Evolutionary conservation across 2,329 filamentous ascomycete species (phyloP).

Genomic region (Chlorencoelia australis): DNA sequence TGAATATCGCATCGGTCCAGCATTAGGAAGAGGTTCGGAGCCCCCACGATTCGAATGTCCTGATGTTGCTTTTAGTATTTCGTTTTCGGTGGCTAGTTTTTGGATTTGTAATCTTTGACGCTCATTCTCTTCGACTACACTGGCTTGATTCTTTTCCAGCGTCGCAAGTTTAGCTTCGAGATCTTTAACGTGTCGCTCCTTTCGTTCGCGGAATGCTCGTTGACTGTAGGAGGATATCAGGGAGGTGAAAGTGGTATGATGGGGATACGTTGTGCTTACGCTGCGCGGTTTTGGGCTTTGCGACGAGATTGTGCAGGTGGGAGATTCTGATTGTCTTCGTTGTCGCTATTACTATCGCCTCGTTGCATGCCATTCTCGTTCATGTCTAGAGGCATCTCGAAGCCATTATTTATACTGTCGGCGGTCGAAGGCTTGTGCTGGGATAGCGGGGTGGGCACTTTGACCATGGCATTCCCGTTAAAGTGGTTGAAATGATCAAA

Average conservation of each 20-base stretch:
- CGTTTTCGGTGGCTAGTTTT: slow-evolving; percentile 79
- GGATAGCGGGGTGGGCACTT: slow-evolving; percentile 20
- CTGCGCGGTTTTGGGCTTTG: slow-evolving; percentile 64
- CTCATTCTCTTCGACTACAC: slow-evolving; percentile 74
- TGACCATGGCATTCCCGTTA: slow-evolving; percentile 9
- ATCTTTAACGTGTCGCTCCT: slow-evolving; percentile 89
- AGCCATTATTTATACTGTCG: slow-evolving; percentile 16
- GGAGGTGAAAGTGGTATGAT: background rate
- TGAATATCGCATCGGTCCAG: slow-evolving; percentile 60
- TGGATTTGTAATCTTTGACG: slow-evolving; percentile 75
- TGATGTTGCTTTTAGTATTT: slow-evolving; percentile 78
- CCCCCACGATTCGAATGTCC: slow-evolving; percentile 32
- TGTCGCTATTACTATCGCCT: slow-evolving; percentile 31
- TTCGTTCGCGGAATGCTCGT: slow-evolving; percentile 90
- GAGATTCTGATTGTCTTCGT: slow-evolving; percentile 39
- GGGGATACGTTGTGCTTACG: slow-evolving; percentile 41
- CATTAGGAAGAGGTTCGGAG: slow-evolving; percentile 31
- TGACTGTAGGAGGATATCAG: slow-evolving; percentile 46
- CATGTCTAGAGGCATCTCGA: slow-evolving; percentile 18
- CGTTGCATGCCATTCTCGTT: slow-evolving; percentile 19
- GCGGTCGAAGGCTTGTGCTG: slow-evolving; percentile 20
- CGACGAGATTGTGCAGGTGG: slow-evolving; percentile 48
- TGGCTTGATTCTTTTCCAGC: slow-evolving; percentile 64
- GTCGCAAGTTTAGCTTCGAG: slow-evolving; percentile 75
- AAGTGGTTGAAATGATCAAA: slow-evolving; percentile 23